These are phyloP conservation scores for Phlebiopsis gigantea DNA, from an alignment of 768 basidiomycete genomes.

Conservation along the genomic window DNA sequence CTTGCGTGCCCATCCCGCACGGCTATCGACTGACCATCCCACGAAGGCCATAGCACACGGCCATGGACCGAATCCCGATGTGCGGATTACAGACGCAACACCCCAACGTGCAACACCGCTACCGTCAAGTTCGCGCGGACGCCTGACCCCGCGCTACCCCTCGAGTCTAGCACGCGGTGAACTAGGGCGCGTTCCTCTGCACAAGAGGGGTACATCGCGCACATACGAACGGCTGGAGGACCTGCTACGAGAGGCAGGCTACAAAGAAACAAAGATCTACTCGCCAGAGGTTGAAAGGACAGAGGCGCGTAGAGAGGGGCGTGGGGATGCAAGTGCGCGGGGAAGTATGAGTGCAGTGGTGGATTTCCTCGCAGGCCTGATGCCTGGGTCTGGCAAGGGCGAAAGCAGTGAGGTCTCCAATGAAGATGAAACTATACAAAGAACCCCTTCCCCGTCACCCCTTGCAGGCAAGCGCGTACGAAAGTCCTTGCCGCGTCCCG, in stretches of 20 bases:
- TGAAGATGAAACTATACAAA: not conserved
- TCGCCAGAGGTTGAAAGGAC: slow-evolving; percentile 73
- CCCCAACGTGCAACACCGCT: not conserved
- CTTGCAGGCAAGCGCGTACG: slow-evolving; percentile 6
- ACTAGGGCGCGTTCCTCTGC: slow-evolving; percentile 56
- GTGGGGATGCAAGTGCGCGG: slow-evolving; percentile 27
- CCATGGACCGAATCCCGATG: not conserved
- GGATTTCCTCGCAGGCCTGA: slow-evolving; percentile 59
- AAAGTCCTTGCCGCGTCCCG: slow-evolving; percentile 2
- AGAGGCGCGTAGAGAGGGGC: slow-evolving; percentile 23
- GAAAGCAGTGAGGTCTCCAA: not conserved
- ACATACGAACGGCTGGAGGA: slow-evolving; percentile 85
- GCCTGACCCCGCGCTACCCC: slow-evolving; percentile 38
- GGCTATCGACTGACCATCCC: not conserved
- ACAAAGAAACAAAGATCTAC: slow-evolving; percentile 87
- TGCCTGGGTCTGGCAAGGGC: slow-evolving; percentile 29
- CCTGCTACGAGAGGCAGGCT: slow-evolving; percentile 80
- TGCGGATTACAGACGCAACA: not conserved
- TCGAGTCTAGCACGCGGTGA: slow-evolving; percentile 41
- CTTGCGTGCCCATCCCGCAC: not conserved
- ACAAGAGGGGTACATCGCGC: slow-evolving; percentile 72
- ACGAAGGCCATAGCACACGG: not conserved
- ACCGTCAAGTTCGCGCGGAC: slow-evolving; percentile 20
- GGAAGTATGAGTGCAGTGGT: slow-evolving; percentile 50
- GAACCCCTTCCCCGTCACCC: slow-evolving; percentile 8